Percentiles rank a stretch among this genome's conserved stretches.
phyloP scores from a whole-genome alignment of 2,329 filamentous ascomycete genomes.

The Fusarium falciforme region DNA sequence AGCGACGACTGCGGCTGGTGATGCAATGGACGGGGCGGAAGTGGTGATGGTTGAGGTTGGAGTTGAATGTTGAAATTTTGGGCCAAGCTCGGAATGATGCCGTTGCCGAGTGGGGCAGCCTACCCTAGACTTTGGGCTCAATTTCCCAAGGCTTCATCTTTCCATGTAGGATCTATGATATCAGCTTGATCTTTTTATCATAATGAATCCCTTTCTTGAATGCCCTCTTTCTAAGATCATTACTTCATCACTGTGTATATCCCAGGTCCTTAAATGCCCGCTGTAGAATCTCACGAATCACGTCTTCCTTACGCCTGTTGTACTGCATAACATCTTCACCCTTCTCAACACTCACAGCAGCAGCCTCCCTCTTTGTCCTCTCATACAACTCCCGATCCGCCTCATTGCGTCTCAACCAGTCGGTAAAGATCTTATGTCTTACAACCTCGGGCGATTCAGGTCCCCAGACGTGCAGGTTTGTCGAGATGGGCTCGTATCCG shows the following conservation, averaged over 20 bases:
- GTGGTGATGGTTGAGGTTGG: conserved; percentile 33
- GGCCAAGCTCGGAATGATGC: conserved; percentile 36
- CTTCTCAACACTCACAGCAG: conserved; percentile 40
- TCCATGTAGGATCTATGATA: not conserved
- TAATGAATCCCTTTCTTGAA: not conserved
- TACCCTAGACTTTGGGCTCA: conserved; percentile 35
- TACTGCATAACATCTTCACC: conserved; percentile 51
- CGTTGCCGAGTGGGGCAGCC: conserved; percentile 22
- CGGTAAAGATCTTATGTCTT: conserved; percentile 57
- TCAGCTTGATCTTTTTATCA: not conserved
- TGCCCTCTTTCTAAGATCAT: not conserved
- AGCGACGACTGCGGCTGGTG: conserved; percentile 27
- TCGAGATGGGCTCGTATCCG: conserved; percentile 48
- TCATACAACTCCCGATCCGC: conserved; percentile 54
- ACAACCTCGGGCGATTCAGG: conserved; percentile 54
- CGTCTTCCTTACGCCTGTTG: conserved; percentile 54
- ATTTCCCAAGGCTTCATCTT: not conserved
- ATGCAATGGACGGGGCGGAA: conserved; percentile 17
- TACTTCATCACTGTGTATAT: conserved; percentile 11
- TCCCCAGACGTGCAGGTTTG: conserved; percentile 63
- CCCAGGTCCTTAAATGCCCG: conserved; percentile 43
- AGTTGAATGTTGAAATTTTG: conserved; percentile 42
- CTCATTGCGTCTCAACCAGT: conserved; percentile 54
- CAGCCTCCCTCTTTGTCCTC: conserved; percentile 52
- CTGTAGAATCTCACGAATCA: conserved; percentile 53